Evolutionary conservation across 495 filamentous ascomycete species (phyloP), one percentile per base, ranked within the genome.

Genomic region (Tetracladium marchalianum): DNA sequence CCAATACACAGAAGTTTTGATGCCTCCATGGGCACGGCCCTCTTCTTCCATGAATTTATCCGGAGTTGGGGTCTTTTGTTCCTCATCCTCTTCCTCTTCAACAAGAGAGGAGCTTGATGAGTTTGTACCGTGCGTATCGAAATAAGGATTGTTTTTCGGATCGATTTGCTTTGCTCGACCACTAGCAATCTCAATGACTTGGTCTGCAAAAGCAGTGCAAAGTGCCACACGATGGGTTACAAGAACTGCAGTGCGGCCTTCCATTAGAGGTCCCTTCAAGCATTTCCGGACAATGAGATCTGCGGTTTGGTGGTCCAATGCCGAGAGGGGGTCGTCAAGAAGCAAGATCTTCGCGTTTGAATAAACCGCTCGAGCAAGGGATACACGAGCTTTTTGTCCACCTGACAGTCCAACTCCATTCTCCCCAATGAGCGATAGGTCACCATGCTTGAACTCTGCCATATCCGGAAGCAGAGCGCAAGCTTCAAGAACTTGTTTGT

Each of bases 21-120:
- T 85, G 2, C 84, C 83, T 41, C 86, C 86, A 51, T 84, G 77
- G 0, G 76, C 82, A 39, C 85, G 73, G 54, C 79, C 69, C 58
- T 93, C 87, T 13, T 93, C 85, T 56, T 89, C 80, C 35, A 90
- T 81, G 58, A 93, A 90, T 54, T 86, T 87, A 11, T 84, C 79
- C 0, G 83, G 78, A 10, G 78, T 63, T 0, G 71, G 70, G 1
- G 71, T 69, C 0, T 61, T 60, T 46, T 77, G 62, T 44, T 75
- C 67, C 6, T 69, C 61, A 27, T 62, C 59, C 4, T 35, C 49
- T 11, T 70, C 67, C 9, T 62, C 50, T 1, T 59, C 61, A 13
- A 63, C 56, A 17, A 56, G 45, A 7, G 61, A 57, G 0, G 62
- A 59, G 9, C 65, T 60, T 1, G 46, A 50, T 0, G 61, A 58